Evolutionary conservation across 2,329 filamentous ascomycete species (phyloP).

Genomic region (Fusarium sp.): DNA sequence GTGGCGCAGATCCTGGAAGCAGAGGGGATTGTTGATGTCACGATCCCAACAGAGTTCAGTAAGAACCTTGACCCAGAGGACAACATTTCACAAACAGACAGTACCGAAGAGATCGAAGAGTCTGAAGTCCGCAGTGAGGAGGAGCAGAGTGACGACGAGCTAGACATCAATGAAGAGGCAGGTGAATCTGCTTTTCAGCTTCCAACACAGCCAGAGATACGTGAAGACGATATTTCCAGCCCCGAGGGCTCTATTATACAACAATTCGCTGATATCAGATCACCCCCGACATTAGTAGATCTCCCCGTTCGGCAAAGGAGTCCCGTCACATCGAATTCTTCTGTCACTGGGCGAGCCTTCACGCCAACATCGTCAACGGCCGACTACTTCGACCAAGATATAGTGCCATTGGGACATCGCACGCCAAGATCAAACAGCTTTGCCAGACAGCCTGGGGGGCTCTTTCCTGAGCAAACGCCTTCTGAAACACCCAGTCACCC

Average conservation of each 20-base stretch:
- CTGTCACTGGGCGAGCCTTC: conserved; percentile 9
- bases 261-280: conserved; percentile 5
- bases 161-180: not conserved
- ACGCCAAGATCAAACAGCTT: not conserved
- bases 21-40: conserved; percentile 37
- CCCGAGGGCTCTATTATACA: not conserved
- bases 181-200: conserved; percentile 10
- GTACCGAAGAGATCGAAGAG: not conserved
- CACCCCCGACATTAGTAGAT: conserved; percentile 1
- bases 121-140: not conserved
- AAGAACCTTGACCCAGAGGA: accelerated
- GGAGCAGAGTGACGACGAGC: not conserved
- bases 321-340: conserved; percentile 27
- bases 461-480: not conserved
- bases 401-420: not conserved
- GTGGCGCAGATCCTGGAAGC: conserved; percentile 35
- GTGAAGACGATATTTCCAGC: conserved; percentile 9
- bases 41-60: not conserved
- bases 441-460: not conserved
- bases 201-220: conserved; percentile 3
- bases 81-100: not conserved
- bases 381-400: not conserved
- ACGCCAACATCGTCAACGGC: conserved; percentile 19
- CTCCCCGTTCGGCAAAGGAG: conserved; percentile 27
- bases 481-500: conserved; percentile 2